Evolutionary conservation across 2,329 filamentous ascomycete species (phyloP).

Genomic region (Paramyrothecium roridum): DNA sequence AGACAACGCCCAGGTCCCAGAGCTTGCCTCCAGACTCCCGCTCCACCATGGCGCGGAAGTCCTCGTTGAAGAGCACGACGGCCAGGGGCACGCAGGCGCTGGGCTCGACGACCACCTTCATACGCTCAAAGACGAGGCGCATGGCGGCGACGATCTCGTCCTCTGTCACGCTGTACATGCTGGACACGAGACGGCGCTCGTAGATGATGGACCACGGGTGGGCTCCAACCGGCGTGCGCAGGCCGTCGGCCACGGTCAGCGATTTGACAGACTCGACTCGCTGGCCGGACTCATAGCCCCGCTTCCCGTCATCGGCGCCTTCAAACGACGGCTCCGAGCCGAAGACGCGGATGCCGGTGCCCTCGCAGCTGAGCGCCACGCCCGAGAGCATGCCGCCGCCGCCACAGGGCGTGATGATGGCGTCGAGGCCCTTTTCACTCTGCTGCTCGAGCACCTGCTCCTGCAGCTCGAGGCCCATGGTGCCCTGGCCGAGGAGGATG

Average conservation of each 20-base stretch:
- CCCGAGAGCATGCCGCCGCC: constrained; percentile 88
- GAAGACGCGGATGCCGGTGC: constrained; percentile 73
- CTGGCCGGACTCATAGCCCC: constrained; percentile 62
- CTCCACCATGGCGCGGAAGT: constrained; percentile 71
- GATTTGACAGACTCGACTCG: constrained; percentile 68
- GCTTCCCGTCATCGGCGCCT: constrained; percentile 78
- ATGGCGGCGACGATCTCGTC: constrained; percentile 77
- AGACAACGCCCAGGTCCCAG: constrained; percentile 66
- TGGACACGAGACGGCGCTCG: constrained; percentile 64
- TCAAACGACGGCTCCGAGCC: constrained; percentile 81
- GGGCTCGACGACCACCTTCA: constrained; percentile 90
- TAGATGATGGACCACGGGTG: constrained; percentile 77
- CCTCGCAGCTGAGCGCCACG: constrained; percentile 71
- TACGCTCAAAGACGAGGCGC: constrained; percentile 75
- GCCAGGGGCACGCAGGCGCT: constrained; percentile 82
- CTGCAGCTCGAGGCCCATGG: constrained; percentile 77
- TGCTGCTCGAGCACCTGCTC: constrained; percentile 63
- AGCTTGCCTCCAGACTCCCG: constrained; percentile 66
- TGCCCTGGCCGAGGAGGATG: constrained; percentile 93
- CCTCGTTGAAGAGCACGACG: constrained; percentile 79
- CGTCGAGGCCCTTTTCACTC: constrained; percentile 49
- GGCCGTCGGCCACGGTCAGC: constrained; percentile 83
- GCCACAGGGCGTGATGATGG: constrained; percentile 78
- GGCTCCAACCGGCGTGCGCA: constrained; percentile 77
- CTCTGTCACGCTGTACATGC: constrained; percentile 73